Percentiles rank a stretch among this genome's conserved stretches.
These are phyloP conservation scores for Nepenthes mirabilis DNA, from an alignment of 148 eudicot species.

Conservation along the genomic window DNA sequence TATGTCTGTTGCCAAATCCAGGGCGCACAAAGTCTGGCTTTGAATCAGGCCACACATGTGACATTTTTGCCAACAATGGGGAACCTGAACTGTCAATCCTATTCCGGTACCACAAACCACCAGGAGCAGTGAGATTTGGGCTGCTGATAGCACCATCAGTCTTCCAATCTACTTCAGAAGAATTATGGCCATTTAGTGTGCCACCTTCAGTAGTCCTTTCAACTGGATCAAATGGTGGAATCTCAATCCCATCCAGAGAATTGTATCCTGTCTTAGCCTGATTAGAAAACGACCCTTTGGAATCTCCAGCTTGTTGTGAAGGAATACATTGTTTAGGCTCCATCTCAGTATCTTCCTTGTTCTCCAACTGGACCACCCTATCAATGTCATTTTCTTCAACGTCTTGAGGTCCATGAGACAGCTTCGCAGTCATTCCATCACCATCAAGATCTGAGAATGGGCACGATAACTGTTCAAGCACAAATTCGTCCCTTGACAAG, in stretches of 20 bases:
- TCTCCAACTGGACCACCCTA: conserved; percentile 9
- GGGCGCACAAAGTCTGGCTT: conserved; percentile 25
- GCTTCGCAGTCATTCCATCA: conserved; percentile 3
- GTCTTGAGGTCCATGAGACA: conserved; percentile 17
- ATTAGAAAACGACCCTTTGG: conserved; percentile 8
- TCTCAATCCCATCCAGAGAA: conserved; percentile 32
- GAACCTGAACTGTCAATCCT: conserved; percentile 21
- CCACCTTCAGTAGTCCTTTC: conserved; percentile 23
- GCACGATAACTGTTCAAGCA: conserved; percentile 10
- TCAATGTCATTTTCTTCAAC: conserved; percentile 11
- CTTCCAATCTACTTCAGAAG: conserved; percentile 19
- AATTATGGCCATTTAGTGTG: conserved; percentile 9
- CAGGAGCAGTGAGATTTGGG: conserved; percentile 15
- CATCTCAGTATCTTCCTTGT: conserved; percentile 8
- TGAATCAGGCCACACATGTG: conserved; percentile 33
- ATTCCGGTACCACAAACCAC: conserved; percentile 22
- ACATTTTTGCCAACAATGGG: conserved; percentile 22
- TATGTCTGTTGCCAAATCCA: conserved; percentile 69
- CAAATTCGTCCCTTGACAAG: conserved; percentile 9
- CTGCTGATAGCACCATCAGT: conserved; percentile 20
- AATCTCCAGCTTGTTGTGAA: not conserved
- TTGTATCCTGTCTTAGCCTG: conserved; percentile 12
- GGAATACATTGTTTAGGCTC: not conserved
- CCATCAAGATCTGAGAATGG: conserved; percentile 6
- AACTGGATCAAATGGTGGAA: conserved; percentile 32